These are phyloP conservation scores for Corrigiola litoralis DNA, from an alignment of 179 eudicot species.

Conservation along the genomic window DNA sequence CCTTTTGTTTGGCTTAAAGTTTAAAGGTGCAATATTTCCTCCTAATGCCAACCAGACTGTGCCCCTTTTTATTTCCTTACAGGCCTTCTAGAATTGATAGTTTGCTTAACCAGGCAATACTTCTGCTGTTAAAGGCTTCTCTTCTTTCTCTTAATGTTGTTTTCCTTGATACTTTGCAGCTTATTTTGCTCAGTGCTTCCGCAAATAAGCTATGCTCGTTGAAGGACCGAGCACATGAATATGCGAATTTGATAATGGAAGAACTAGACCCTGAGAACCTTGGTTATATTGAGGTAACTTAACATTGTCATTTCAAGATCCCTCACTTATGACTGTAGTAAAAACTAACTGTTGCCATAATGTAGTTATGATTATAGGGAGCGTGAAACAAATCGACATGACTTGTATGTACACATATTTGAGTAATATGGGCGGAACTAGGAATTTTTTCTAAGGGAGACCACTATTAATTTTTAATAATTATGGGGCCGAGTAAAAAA, in stretches of 20 bases:
- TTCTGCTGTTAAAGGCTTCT: background rate
- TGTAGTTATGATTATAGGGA: no score
- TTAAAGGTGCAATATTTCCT: background rate
- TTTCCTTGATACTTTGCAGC: conserved; percentile 30
- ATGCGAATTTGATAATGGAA: conserved; percentile 67
- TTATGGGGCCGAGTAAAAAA: no score
- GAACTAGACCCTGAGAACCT: conserved; percentile 60
- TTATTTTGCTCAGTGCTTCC: conserved; percentile 64
- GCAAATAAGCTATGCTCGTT: conserved; percentile 52
- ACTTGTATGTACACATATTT: no score
- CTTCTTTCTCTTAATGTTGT: background rate
- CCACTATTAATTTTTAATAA: no score
- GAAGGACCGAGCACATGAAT: conserved; percentile 60
- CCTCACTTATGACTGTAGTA: background rate
- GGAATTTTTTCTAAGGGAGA: no score
- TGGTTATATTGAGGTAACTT: conserved; percentile 67
- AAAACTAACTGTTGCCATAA: background rate
- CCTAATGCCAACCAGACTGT: no score
- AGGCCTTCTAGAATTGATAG: no score
- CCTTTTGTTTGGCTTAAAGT: background rate
- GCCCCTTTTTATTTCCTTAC: no score
- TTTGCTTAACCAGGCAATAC: background rate
- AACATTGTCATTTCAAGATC: background rate
- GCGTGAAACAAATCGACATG: no score
- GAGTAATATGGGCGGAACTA: no score